Evolutionary conservation across 306 rosid species (phyloP).

Genomic region (Dalbergia oliveri): DNA sequence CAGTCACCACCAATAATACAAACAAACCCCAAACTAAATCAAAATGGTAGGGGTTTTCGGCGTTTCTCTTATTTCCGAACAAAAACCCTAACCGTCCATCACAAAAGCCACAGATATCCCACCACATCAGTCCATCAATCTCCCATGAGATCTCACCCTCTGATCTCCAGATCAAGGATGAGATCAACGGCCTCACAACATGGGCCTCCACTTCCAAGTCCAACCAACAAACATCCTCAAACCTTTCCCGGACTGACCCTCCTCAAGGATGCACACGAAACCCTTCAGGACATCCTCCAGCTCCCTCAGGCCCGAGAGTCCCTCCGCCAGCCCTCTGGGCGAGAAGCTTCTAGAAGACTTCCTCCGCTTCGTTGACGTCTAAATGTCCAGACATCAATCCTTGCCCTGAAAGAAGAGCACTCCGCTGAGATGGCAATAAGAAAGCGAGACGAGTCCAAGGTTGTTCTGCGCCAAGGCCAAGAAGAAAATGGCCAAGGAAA

Average conservation of each 20-base stretch:
- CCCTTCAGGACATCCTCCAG: constrained; percentile 70
- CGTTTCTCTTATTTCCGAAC: constrained; percentile 87
- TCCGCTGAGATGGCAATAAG: constrained; percentile 77
- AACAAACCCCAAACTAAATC: not conserved
- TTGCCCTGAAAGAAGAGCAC: constrained; percentile 65
- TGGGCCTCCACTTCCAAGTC: constrained; percentile 53
- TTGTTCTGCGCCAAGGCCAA: constrained; percentile 50
- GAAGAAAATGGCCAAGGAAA: constrained; percentile 59
- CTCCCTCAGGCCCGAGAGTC: constrained; percentile 84
- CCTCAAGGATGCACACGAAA: constrained; percentile 67
- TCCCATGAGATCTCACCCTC: constrained; percentile 90
- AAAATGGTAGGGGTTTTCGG: constrained; percentile 87
- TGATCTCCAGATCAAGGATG: constrained; percentile 76
- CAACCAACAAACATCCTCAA: constrained; percentile 48
- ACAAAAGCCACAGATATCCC: constrained; percentile 58
- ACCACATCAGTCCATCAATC: constrained; percentile 84
- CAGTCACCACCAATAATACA: too few species aligned
- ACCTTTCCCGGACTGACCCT: constrained; percentile 65
- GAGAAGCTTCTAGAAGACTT: constrained; percentile 78
- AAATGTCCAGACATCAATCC: constrained; percentile 67
- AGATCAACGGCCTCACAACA: constrained; percentile 53
- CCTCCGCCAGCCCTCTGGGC: constrained; percentile 64
- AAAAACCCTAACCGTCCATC: constrained; percentile 66
- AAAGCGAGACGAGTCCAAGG: constrained; percentile 63
- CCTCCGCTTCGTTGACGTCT: constrained; percentile 74